Percentiles rank a stretch among this genome's conserved stretches.
Evolutionary conservation across 768 basidiomycete species (phyloP).

Genomic region (Chalciporus pseudorubinellus): DNA sequence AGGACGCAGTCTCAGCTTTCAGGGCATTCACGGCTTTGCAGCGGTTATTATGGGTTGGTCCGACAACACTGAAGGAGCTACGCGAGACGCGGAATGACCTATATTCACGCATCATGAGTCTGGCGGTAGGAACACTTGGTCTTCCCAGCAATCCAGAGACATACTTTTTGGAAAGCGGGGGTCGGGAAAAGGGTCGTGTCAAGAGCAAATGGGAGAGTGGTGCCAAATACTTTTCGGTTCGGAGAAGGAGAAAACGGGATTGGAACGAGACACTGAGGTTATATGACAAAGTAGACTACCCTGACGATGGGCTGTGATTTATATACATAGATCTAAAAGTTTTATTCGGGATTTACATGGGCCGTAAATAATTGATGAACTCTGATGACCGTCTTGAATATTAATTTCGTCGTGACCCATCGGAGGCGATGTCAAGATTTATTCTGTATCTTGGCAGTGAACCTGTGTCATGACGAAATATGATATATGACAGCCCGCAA

Average conservation of each 20-base stretch:
- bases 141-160: slow-evolving; percentile 70
- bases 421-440: neutral
- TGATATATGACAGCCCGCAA: no score
- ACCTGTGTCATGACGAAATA: no score
- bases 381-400: no score
- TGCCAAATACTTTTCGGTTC: slow-evolving; percentile 76
- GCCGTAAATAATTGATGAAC: no score
- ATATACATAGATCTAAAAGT: neutral
- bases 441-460: no score
- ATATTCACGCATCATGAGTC: slow-evolving; percentile 61
- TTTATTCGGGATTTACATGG: no score
- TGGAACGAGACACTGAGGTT: slow-evolving; percentile 86
- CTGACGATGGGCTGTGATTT: slow-evolving; percentile 43
- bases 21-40: slow-evolving; percentile 66
- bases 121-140: slow-evolving; percentile 56
- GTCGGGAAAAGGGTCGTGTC: slow-evolving; percentile 69
- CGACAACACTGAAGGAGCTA: slow-evolving; percentile 51
- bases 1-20: slow-evolving; percentile 77
- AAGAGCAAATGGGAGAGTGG: slow-evolving; percentile 64
- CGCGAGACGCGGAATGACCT: slow-evolving; percentile 53
- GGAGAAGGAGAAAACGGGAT: slow-evolving; percentile 76
- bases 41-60: slow-evolving; percentile 62
- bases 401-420: neutral
- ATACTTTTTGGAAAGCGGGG: slow-evolving; percentile 58
- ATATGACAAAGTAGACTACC: slow-evolving; percentile 83